Evolutionary conservation across 2,329 filamentous ascomycete genomes (phyloP).

Genomic region (Aspergillus sp.): DNA sequence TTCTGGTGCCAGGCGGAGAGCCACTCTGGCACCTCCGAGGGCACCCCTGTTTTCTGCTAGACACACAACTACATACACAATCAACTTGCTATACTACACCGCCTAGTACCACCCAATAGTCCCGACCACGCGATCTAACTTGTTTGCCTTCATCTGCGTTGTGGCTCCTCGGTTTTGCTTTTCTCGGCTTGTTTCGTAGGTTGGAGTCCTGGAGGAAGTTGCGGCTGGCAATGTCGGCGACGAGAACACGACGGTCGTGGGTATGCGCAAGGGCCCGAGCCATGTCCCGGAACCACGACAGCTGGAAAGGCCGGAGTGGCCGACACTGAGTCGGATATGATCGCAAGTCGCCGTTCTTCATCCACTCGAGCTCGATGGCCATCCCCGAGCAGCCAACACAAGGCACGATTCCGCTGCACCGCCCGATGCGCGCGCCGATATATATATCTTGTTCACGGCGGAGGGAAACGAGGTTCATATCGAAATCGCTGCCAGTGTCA

Average conservation of each 20-base stretch:
- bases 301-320: conserved; percentile 12
- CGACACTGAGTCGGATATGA: conserved; percentile 10
- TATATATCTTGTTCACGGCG: conserved; percentile 4
- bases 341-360: conserved; percentile 18
- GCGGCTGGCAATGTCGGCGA: conserved; percentile 18
- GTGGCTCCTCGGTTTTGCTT: too few relatives aligned
- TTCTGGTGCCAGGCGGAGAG: too few relatives aligned
- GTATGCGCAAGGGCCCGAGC: conserved; percentile 15
- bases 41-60: too few relatives aligned
- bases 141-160: too few relatives aligned
- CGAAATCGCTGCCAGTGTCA: conserved; percentile 4
- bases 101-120: too few relatives aligned
- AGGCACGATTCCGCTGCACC: conserved; percentile 10
- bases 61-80: too few relatives aligned
- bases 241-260: conserved; percentile 17
- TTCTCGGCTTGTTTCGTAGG: conserved; percentile 18
- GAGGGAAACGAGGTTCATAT: conserved; percentile 5
- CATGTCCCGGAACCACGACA: conserved; percentile 16
- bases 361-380: conserved; percentile 12
- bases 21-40: too few relatives aligned
- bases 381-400: conserved; percentile 7
- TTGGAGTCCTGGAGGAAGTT: conserved; percentile 21
- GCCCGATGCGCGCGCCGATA: not conserved
- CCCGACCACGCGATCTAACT: too few relatives aligned
- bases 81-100: too few relatives aligned